phyloP scores from a whole-genome alignment of 306 rosid genomes.

The Cucumis melo region DNA sequence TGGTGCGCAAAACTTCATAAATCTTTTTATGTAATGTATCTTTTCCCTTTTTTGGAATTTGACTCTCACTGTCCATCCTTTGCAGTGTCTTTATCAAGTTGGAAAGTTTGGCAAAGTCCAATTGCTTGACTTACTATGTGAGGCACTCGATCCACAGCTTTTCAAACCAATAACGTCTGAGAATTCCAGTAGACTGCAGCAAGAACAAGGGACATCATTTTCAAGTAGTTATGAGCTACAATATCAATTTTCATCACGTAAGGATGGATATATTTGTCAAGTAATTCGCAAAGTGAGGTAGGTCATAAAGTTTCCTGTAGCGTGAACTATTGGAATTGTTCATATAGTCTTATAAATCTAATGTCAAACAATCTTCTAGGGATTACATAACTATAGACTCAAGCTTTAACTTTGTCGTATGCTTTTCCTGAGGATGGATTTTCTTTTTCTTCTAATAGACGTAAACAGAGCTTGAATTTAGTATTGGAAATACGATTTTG shows the following conservation, averaged over 20 bases:
- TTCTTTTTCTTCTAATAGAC: not conserved
- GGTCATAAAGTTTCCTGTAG: conserved; percentile 1
- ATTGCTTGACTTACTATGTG: conserved; percentile 70
- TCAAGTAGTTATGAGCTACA: conserved; percentile 26
- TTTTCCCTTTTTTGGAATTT: conserved; percentile 2
- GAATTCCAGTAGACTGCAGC: conserved; percentile 19
- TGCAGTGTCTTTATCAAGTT: conserved; percentile 83
- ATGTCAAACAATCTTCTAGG: not conserved
- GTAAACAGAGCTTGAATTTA: not conserved
- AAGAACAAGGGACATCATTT: conserved; percentile 23
- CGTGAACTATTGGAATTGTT: not conserved
- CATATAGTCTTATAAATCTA: not conserved
- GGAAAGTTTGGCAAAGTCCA: conserved; percentile 46
- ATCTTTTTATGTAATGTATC: not conserved
- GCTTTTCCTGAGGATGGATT: not conserved
- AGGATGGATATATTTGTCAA: conserved; percentile 37
- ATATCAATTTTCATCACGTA: conserved; percentile 26
- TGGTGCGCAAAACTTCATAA: conserved; percentile 31
- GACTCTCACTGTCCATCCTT: not conserved
- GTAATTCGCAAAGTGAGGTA: conserved; percentile 59
- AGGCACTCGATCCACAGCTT: conserved; percentile 58
- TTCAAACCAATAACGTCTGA: conserved; percentile 25
- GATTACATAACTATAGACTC: not conserved
- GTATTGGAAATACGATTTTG: not conserved
- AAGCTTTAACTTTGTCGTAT: not conserved